These are phyloP conservation scores for Trichosporon coremiiforme DNA, from an alignment of 1,284 basidiomycete species.

Conservation along the genomic window DNA sequence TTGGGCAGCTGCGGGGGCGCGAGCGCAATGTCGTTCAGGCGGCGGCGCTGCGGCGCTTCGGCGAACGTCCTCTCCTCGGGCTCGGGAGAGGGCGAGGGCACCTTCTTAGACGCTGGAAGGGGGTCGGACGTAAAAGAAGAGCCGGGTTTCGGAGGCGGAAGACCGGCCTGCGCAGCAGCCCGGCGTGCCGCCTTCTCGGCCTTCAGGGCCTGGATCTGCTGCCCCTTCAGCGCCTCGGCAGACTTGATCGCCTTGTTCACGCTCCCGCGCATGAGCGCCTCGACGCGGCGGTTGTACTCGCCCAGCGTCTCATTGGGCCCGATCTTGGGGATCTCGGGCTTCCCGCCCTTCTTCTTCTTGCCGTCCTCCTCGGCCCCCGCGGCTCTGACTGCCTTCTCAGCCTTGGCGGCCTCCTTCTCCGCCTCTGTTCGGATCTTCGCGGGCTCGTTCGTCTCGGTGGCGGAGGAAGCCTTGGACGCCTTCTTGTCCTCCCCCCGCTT, in stretches of 20 bases:
- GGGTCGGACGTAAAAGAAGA: not conserved
- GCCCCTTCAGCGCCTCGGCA: constrained; percentile 40
- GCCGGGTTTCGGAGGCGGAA: constrained; percentile 14
- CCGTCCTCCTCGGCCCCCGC: not conserved
- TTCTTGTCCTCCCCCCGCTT: constrained; percentile 12
- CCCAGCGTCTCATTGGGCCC: constrained; percentile 40
- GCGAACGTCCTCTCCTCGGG: constrained; percentile 24
- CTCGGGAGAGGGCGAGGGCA: not conserved
- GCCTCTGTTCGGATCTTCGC: constrained; percentile 10
- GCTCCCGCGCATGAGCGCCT: constrained; percentile 46
- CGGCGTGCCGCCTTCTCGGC: constrained; percentile 37
- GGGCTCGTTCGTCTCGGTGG: not conserved
- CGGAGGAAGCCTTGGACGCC: not conserved
- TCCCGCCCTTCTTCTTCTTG: constrained; percentile 18
- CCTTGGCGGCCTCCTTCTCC: not conserved
- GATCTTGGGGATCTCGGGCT: constrained; percentile 35
- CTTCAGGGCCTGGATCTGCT: constrained; percentile 32
- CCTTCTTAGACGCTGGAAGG: not conserved
- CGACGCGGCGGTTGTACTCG: constrained; percentile 54
- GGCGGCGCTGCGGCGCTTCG: constrained; percentile 23
- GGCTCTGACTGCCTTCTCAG: not conserved
- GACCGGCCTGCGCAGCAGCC: not conserved
- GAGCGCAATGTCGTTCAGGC: constrained; percentile 37
- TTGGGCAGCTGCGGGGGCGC: constrained; percentile 37
- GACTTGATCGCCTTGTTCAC: constrained; percentile 52